Evolutionary conservation across 2,329 filamentous ascomycete genomes (phyloP).

Genomic region (Pseudogymnoascus sp.): DNA sequence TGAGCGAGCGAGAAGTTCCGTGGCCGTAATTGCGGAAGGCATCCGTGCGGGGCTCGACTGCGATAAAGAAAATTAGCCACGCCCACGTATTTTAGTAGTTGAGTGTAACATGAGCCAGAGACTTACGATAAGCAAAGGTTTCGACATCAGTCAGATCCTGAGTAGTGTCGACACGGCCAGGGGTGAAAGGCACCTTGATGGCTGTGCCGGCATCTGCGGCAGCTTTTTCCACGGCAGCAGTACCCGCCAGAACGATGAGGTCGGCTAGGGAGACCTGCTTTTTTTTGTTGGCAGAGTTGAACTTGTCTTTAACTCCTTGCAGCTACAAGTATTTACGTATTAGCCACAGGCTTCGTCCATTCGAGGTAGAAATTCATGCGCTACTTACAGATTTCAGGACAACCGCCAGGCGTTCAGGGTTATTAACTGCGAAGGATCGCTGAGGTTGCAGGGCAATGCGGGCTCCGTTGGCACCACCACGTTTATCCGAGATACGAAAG

Average conservation of each 20-base stretch:
- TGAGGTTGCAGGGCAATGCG: constrained; percentile 50
- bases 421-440: constrained; percentile 49
- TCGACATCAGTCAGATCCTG: constrained; percentile 48
- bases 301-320: constrained; percentile 35
- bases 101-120: neutral
- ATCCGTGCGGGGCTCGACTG: constrained; percentile 44
- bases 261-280: constrained; percentile 54
- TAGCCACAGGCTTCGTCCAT: neutral
- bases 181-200: constrained; percentile 44
- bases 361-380: neutral
- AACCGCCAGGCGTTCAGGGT: constrained; percentile 38
- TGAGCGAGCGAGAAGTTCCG: constrained; percentile 40
- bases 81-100: neutral
- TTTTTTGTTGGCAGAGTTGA: constrained; percentile 41
- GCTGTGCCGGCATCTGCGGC: constrained; percentile 27
- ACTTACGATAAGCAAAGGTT: constrained; percentile 39
- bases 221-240: constrained; percentile 48
- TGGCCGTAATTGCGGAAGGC: constrained; percentile 54
- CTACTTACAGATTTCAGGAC: constrained; percentile 8
- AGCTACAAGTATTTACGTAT: neutral
- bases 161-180: constrained; percentile 48
- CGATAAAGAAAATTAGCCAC: neutral
- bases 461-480: constrained; percentile 51
- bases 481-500: constrained; percentile 51
- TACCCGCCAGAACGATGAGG: constrained; percentile 49